Conservation (phyloP, 768 basidiomycete species). For the Lactifluus pinguis region DNA sequence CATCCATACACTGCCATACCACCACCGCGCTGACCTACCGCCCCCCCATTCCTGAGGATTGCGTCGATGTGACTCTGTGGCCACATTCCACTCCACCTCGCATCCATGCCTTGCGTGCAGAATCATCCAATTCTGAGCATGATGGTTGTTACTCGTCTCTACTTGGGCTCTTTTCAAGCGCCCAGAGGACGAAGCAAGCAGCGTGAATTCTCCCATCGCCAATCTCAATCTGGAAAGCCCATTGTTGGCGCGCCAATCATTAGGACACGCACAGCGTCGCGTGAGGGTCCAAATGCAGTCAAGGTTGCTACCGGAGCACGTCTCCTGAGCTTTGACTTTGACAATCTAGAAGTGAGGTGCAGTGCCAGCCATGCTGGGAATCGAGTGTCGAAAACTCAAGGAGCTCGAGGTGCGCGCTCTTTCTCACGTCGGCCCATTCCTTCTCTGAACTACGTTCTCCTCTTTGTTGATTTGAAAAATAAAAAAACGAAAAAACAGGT, state of each 20-base stretch:
- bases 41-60: not conserved
- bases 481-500: conserved; percentile 53
- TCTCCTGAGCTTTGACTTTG: conserved; percentile 14
- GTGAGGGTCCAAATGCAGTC: conserved; percentile 4
- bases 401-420: conserved; percentile 71
- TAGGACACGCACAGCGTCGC: conserved; percentile 17
- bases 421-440: conserved; percentile 8
- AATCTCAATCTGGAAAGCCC: not conserved
- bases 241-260: conserved; percentile 15
- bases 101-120: conserved; percentile 9
- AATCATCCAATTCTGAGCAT: conserved; percentile 19
- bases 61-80: not conserved
- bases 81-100: conserved; percentile 20
- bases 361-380: conserved; percentile 10
- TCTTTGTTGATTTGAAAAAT: not conserved
- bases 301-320: not conserved
- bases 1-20: conserved; percentile 1
- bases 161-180: conserved; percentile 23
- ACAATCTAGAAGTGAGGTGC: conserved; percentile 4
- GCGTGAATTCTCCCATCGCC: not conserved
- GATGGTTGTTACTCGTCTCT: conserved; percentile 29
- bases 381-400: conserved; percentile 80
- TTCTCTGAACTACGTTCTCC: conserved; percentile 15
- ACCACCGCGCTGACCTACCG: not conserved
- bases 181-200: conserved; percentile 26